Conservation (phyloP, 2,329 filamentous ascomycete genomes). For the Aspergillus sp. region DNA sequence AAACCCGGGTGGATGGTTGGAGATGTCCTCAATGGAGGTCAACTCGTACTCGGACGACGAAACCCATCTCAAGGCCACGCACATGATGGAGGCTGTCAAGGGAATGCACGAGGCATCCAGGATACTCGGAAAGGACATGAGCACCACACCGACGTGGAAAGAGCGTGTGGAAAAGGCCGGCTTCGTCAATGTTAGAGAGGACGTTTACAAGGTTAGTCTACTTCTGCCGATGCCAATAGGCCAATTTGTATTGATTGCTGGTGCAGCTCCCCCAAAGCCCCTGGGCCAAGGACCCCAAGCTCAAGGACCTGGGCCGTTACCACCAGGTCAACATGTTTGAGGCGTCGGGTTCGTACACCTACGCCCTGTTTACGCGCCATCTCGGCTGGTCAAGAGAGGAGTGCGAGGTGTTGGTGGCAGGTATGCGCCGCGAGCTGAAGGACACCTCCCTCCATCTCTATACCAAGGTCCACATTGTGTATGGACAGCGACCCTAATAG, state of each 20-base stretch:
- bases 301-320: slow-evolving; percentile 48
- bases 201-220: slow-evolving; percentile 36
- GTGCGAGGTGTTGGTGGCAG: slow-evolving; percentile 34
- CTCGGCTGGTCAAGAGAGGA: slow-evolving; percentile 33
- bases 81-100: slow-evolving; percentile 17
- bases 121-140: slow-evolving; percentile 29
- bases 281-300: slow-evolving; percentile 49
- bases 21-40: slow-evolving; percentile 68
- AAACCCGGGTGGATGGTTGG: slow-evolving; percentile 23
- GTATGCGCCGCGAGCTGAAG: slow-evolving; percentile 33
- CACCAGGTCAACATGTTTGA: slow-evolving; percentile 33
- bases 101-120: slow-evolving; percentile 25
- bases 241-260: neutral
- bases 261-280: slow-evolving; percentile 44
- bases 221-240: too few relatives aligned
- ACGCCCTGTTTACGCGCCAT: slow-evolving; percentile 35
- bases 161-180: slow-evolving; percentile 47
- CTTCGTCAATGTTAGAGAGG: slow-evolving; percentile 50
- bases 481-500: slow-evolving; percentile 16
- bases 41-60: slow-evolving; percentile 73
- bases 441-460: slow-evolving; percentile 35
- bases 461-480: slow-evolving; percentile 24
- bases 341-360: slow-evolving; percentile 29
- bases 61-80: slow-evolving; percentile 21
- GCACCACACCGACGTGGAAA: slow-evolving; percentile 30